These are phyloP conservation scores for Pseudogymnoascus sp. DNA, from an alignment of 2,329 filamentous ascomycete species.

Conservation along the genomic window DNA sequence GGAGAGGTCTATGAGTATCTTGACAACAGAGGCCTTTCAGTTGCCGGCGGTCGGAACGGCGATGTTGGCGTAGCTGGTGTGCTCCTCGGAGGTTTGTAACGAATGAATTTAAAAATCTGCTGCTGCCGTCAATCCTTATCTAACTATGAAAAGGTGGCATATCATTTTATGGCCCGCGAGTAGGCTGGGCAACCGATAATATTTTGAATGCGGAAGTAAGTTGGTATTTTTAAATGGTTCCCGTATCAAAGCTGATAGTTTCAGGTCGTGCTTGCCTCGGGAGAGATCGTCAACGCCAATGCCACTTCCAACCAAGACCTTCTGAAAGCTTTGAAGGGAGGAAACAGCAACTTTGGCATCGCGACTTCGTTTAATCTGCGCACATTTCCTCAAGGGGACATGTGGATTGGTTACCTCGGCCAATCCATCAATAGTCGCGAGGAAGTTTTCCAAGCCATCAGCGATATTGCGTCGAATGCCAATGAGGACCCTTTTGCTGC, in stretches of 20 bases:
- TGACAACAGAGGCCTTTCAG: slow-evolving; percentile 5
- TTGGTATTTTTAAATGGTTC: background rate
- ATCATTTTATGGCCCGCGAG: slow-evolving; percentile 3
- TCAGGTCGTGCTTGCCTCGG: slow-evolving; percentile 44
- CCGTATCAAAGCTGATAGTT: background rate
- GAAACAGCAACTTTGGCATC: slow-evolving; percentile 51
- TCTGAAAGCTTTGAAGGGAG: slow-evolving; percentile 47
- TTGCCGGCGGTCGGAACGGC: slow-evolving; percentile 12
- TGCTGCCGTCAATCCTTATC: background rate
- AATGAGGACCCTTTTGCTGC: slow-evolving; percentile 15
- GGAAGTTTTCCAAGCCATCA: slow-evolving; percentile 10
- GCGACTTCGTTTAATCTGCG: slow-evolving; percentile 37
- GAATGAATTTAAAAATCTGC: background rate
- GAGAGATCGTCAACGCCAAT: slow-evolving; percentile 41
- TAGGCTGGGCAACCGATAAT: slow-evolving; percentile 11
- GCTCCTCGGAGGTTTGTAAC: slow-evolving; percentile 12
- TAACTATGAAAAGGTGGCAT: slow-evolving; percentile 6
- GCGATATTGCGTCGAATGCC: slow-evolving; percentile 10
- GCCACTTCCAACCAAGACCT: slow-evolving; percentile 40
- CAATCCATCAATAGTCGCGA: background rate
- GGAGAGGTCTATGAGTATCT: slow-evolving; percentile 13
- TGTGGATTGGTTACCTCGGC: slow-evolving; percentile 11
- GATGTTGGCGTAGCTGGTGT: slow-evolving; percentile 14
- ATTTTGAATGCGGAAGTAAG: slow-evolving; percentile 10
- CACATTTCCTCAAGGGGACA: slow-evolving; percentile 16